Base-by-base conservation (phyloP, 2,329 filamentous ascomycete genomes). In the Aspergillus sojae region DNA sequence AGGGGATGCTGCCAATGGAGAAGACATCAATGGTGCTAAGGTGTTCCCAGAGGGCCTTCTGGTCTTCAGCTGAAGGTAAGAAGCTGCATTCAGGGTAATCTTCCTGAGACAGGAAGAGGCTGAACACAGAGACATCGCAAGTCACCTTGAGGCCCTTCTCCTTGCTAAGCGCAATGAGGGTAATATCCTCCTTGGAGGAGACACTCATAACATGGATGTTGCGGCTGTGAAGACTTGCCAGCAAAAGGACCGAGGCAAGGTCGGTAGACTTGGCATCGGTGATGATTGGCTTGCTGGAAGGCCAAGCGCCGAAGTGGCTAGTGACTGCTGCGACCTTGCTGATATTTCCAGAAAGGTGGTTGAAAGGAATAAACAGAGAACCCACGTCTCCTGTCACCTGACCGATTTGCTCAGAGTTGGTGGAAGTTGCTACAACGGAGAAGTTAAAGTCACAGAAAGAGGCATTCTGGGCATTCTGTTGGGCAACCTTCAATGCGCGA, bases 221-320 rank as follows among this genome's bases (percentile, higher is more conserved):
- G 68, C 91, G 85, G 79, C 82, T 91, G 79, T 94, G 91, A 46
- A 94, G 86, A 73, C 90, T 93, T 41, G 91, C 91, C 67, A 94
- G 83, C 55, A 94, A 82, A 54, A 94, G 82, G 67, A 94, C 90
- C 0, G 91, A 93, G n/a, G 91, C 91, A 63, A 94, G 84, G 72
- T 94, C 91, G 1, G 90, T 92, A 61, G 89, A 87, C 82, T 92
- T 92, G 58, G 91, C 91, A 78, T 94, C 91, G 0, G 91, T 94
- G 71, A 94, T 83, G 71, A 94, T 91, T 57, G 91, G 90, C 82
- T 94, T 94, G 81, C 88, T 89, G 4, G 83, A 82, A 41, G 91
- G 91, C 91, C 91, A 94, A 28, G 88, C 85, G 65, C 89, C 89
- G 72, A 94, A 94, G 81, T 94, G 91, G 64, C 89, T 87, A 59